Percentiles rank a stretch among this genome's conserved stretches.
Evolutionary conservation across 345 rosid species (phyloP).

Genomic region (Crucihimalaya himalaica): DNA sequence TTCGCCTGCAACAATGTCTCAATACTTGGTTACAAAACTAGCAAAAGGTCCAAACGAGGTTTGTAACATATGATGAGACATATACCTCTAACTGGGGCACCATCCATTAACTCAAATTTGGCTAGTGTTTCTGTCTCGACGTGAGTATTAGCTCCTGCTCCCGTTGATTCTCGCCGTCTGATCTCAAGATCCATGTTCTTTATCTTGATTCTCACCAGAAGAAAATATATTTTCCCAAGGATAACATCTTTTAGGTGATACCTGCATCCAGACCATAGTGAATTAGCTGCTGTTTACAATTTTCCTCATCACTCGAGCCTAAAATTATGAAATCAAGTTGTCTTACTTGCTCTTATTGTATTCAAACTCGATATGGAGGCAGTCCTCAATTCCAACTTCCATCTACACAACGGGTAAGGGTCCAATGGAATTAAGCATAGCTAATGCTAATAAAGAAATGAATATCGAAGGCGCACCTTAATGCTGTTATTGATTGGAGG

Average conservation of each 20-base stretch:
- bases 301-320: background rate
- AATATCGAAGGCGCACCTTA: conserved; percentile 65
- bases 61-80: background rate
- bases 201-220: conserved; percentile 96
- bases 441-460: conserved; percentile 17
- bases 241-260: conserved; percentile 96
- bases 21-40: conserved; percentile 13
- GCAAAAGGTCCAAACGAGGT: background rate
- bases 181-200: conserved; percentile 99
- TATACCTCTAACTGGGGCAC: conserved; percentile 97
- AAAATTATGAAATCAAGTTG: background rate
- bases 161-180: conserved; percentile 95
- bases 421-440: conserved; percentile 11
- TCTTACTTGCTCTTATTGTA: conserved; percentile 97
- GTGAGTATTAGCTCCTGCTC: conserved; percentile 91
- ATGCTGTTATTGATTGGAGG: conserved; percentile 91
- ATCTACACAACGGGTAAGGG: conserved; percentile 54
- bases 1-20: conserved; percentile 61
- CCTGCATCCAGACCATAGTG: conserved; percentile 46
- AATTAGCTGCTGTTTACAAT: background rate
- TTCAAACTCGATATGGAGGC: conserved; percentile 96
- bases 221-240: conserved; percentile 97
- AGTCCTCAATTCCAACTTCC: conserved; percentile 99
- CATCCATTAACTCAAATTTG: conserved; percentile 98
- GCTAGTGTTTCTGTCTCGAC: conserved; percentile 99